These are phyloP conservation scores for Diaporthe eres DNA, from an alignment of 2,329 filamentous ascomycete genomes.

Conservation along the genomic window DNA sequence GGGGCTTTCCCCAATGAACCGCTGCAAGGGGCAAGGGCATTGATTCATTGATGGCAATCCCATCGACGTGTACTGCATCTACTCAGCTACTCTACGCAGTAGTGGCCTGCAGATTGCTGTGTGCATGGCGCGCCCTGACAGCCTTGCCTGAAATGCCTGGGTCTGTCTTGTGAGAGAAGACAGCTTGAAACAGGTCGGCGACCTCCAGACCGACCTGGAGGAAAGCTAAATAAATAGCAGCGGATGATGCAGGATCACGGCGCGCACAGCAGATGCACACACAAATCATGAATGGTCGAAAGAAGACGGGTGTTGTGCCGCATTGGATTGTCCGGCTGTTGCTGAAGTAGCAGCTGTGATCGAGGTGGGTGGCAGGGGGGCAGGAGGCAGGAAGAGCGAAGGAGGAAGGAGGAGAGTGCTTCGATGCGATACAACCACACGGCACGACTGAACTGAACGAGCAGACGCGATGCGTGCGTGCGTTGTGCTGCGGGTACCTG, in stretches of 20 bases:
- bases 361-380: not conserved
- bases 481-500: conserved; percentile 8
- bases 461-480: not conserved
- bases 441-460: not conserved
- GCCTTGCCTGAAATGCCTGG: conserved; percentile 19
- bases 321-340: not conserved
- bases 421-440: conserved; percentile 17
- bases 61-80: conserved; percentile 8
- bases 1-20: conserved; percentile 22
- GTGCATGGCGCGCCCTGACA: conserved; percentile 18
- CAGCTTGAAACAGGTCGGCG: conserved; percentile 28
- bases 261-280: not conserved
- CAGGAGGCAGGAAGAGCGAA: conserved; percentile 2
- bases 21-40: conserved; percentile 25
- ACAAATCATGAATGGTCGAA: not conserved
- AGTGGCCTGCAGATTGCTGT: not conserved
- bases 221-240: conserved; percentile 35
- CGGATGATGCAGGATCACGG: conserved; percentile 15
- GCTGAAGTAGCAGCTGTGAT: not conserved
- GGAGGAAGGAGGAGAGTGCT: conserved; percentile 7
- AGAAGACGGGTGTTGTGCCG: not conserved
- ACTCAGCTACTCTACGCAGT: not conserved
- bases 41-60: conserved; percentile 9
- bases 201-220: conserved; percentile 30
- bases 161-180: conserved; percentile 23